A percentile compares a stretch with the other conserved stretches of the same genome.
phyloP scores from a whole-genome alignment of 345 rosid species.

The Crucihimalaya himalaica region DNA sequence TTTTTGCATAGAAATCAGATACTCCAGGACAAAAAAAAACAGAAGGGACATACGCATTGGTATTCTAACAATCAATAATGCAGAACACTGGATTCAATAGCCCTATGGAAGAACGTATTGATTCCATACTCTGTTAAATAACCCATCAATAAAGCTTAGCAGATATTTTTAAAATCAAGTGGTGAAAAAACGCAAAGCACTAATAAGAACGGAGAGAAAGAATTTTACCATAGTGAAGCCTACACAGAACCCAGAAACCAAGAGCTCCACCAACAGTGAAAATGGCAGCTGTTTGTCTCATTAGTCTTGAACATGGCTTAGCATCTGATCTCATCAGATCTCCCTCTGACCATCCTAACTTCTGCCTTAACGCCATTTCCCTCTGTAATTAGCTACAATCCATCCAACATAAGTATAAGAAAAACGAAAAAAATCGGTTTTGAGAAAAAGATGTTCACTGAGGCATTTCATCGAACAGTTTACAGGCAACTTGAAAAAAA shows the following conservation, averaged over 20 bases:
- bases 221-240: slow-evolving; percentile 67
- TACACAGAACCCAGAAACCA: slow-evolving; percentile 85
- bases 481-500: background rate
- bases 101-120: background rate
- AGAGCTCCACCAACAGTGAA: slow-evolving; percentile 76
- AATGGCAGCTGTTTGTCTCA: slow-evolving; percentile 80
- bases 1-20: background rate
- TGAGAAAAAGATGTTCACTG: background rate
- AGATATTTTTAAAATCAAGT: background rate
- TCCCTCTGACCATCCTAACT: slow-evolving; percentile 74
- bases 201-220: slow-evolving; percentile 9
- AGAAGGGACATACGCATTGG: too few relatives aligned
- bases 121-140: background rate
- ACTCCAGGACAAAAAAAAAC: background rate
- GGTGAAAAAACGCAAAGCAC: background rate
- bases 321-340: slow-evolving; percentile 80
- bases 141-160: background rate
- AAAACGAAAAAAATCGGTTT: background rate
- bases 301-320: slow-evolving; percentile 75
- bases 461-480: slow-evolving; percentile 41
- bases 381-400: background rate
- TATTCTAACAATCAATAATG: background rate
- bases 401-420: background rate
- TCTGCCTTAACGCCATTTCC: slow-evolving; percentile 65
- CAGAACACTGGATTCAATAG: background rate